These are phyloP conservation scores for Dictyostelium firmibasis DNA, from an alignment of 78 protist species.

Conservation along the genomic window DNA sequence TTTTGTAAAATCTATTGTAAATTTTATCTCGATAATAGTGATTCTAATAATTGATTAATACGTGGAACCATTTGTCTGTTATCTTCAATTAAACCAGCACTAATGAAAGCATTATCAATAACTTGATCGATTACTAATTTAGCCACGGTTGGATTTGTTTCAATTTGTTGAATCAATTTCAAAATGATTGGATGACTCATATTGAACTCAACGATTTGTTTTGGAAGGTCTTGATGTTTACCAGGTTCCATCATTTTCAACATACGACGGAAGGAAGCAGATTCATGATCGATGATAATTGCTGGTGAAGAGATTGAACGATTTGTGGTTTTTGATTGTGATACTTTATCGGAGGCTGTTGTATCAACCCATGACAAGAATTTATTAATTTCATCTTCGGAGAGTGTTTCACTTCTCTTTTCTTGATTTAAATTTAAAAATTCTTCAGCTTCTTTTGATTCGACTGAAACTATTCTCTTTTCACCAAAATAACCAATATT, in stretches of 20 bases:
- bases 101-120: constrained; percentile 91
- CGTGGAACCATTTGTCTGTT: constrained; percentile 85
- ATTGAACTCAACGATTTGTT: constrained; percentile 90
- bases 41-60: constrained; percentile 60
- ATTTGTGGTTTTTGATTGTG: constrained; percentile 23
- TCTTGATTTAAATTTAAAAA: constrained; percentile 9
- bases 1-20: neutral
- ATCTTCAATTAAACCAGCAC: constrained; percentile 95
- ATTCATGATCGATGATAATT: constrained; percentile 52
- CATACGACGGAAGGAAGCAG: constrained; percentile 84
- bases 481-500: constrained; percentile 76
- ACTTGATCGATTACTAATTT: constrained; percentile 81
- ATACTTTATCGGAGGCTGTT: constrained; percentile 6
- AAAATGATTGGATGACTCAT: constrained; percentile 86
- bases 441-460: constrained; percentile 75
- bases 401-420: neutral
- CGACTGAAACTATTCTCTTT: constrained; percentile 76
- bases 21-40: constrained; percentile 46
- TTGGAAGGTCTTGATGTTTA: constrained; percentile 18
- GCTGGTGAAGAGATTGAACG: constrained; percentile 74
- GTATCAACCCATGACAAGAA: constrained; percentile 43
- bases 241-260: constrained; percentile 81
- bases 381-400: constrained; percentile 17
- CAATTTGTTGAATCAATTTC: constrained; percentile 25
- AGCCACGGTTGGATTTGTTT: constrained; percentile 61